Percentiles rank a stretch among this genome's conserved stretches.
Conservation (phyloP, 2,329 filamentous ascomycete species). For the Clarireedia sp. region DNA sequence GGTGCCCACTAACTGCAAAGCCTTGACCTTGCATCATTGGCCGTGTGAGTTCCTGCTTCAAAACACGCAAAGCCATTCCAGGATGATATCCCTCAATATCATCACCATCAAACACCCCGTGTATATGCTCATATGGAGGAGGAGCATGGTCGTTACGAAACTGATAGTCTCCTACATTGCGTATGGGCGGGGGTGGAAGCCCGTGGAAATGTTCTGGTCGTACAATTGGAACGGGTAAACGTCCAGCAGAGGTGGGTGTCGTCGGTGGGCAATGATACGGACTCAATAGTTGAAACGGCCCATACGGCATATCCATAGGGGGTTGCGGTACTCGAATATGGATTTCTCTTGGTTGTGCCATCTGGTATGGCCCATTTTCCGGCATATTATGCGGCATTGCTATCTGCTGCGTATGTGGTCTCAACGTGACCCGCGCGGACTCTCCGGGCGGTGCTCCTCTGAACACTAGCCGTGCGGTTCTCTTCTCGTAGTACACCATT, state of each 20-base stretch:
- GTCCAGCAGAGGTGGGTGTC: background rate
- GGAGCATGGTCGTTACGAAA: background rate
- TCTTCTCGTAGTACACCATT: constrained; percentile 8
- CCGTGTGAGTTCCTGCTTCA: constrained; percentile 2
- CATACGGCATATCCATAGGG: background rate
- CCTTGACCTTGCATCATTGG: background rate
- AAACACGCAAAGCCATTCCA: constrained; percentile 3
- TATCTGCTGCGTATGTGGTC: background rate
- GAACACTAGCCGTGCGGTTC: constrained; percentile 5
- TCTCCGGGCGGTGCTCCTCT: background rate
- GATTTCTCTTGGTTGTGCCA: background rate
- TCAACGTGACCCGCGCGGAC: background rate
- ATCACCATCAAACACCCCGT: background rate
- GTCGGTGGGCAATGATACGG: background rate
- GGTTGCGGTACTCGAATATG: background rate
- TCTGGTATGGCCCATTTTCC: background rate
- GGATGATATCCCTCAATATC: background rate
- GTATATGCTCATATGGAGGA: background rate
- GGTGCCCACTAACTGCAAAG: background rate
- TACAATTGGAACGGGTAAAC: background rate
- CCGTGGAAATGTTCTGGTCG: background rate
- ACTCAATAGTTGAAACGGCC: background rate
- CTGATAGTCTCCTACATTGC: background rate
- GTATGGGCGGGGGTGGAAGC: background rate
- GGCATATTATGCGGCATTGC: background rate